These are phyloP conservation scores for Annulohypoxylon maeteangense DNA, from an alignment of 495 filamentous ascomycete genomes.

Conservation along the genomic window DNA sequence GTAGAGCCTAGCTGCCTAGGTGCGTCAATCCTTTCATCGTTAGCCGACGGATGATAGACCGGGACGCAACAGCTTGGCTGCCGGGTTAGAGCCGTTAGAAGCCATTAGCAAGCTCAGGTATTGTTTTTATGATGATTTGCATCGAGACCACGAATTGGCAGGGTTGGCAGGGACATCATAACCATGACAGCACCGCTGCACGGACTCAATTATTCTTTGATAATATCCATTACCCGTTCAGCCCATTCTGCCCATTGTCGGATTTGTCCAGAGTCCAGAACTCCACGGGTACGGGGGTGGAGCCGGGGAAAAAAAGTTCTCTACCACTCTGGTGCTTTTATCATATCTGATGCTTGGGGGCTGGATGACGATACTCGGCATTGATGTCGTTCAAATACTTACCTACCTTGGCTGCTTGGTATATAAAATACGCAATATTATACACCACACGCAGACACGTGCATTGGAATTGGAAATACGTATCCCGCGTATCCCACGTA, in stretches of 20 bases:
- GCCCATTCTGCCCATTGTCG: too few species aligned
- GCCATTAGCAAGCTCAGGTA: too few species aligned
- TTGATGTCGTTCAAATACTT: neutral
- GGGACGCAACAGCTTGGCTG: constrained; percentile 46
- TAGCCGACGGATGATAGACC: constrained; percentile 40
- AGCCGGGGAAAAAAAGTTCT: constrained; percentile 17
- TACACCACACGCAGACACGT: neutral
- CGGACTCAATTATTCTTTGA: constrained; percentile 22
- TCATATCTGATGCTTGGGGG: constrained; percentile 25
- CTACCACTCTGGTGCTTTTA: neutral
- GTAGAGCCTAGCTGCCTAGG: constrained; percentile 16
- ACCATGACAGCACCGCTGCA: constrained; percentile 9
- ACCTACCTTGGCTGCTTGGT: too few species aligned
- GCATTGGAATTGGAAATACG: neutral
- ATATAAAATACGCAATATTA: neutral
- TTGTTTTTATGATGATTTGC: constrained; percentile 43
- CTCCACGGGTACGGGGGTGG: constrained; percentile 36
- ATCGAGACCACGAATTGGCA: constrained; percentile 33
- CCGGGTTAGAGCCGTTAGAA: constrained; percentile 25
- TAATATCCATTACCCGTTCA: neutral
- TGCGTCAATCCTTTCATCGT: constrained; percentile 28
- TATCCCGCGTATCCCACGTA: neutral
- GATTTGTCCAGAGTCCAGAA: neutral
- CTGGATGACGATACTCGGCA: constrained; percentile 11
- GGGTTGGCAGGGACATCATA: constrained; percentile 23